These are phyloP conservation scores for Colletotrichum lindemuthianum DNA, from an alignment of 2,329 filamentous ascomycete genomes.

Conservation along the genomic window DNA sequence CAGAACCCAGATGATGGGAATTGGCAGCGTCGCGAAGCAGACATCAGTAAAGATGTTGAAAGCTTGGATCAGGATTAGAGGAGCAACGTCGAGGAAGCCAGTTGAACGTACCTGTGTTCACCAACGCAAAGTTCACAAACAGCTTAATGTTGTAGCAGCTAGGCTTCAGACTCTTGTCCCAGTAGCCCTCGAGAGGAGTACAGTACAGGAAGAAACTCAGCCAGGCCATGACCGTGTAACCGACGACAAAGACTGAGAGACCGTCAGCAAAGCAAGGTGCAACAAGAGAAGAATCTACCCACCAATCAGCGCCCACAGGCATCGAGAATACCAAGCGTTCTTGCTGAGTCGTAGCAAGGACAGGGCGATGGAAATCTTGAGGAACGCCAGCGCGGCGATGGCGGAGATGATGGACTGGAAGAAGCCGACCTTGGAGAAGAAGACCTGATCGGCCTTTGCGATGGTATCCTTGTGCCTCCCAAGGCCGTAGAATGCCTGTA, in stretches of 20 bases:
- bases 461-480: constrained; percentile 56
- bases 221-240: constrained; percentile 39
- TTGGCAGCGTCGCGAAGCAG: constrained; percentile 53
- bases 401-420: constrained; percentile 58
- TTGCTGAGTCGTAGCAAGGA: constrained; percentile 39
- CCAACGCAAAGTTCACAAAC: constrained; percentile 54
- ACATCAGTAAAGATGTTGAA: constrained; percentile 57
- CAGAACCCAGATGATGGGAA: constrained; percentile 53
- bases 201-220: constrained; percentile 40
- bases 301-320: constrained; percentile 40
- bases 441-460: constrained; percentile 42
- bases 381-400: constrained; percentile 34
- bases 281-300: neutral
- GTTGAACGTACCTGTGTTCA: constrained; percentile 22
- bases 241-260: constrained; percentile 35
- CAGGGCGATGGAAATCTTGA: constrained; percentile 41
- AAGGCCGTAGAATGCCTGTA: constrained; percentile 55
- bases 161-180: constrained; percentile 35
- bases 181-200: constrained; percentile 38
- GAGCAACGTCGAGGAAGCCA: neutral
- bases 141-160: constrained; percentile 37
- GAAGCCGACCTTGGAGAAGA: constrained; percentile 53
- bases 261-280: neutral
- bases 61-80: constrained; percentile 37
- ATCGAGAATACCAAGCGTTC: constrained; percentile 40